These are phyloP conservation scores for Paecilomyces fulvus DNA, from an alignment of 2,329 filamentous ascomycete genomes.

Conservation along the genomic window DNA sequence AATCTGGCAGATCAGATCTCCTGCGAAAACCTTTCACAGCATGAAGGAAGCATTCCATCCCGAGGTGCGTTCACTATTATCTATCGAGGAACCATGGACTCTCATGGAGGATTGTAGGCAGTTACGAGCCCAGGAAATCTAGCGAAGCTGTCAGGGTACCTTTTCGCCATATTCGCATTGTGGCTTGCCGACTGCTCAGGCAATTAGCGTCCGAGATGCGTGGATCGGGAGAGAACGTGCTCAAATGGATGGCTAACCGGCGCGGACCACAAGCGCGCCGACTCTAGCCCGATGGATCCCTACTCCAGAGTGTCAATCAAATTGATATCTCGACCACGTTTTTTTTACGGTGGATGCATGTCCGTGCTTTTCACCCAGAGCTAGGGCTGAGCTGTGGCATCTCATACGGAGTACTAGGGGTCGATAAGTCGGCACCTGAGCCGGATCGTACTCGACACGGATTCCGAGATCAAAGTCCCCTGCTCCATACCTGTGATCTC, in stretches of 20 bases:
- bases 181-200: not conserved
- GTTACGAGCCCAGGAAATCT: not conserved
- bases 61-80: not conserved
- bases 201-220: not conserved
- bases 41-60: not conserved
- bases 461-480: conserved; percentile 26
- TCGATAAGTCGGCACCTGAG: no score
- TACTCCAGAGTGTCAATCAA: not conserved
- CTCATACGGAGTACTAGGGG: no score
- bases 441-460: no score
- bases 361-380: not conserved
- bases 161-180: not conserved
- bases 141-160: not conserved
- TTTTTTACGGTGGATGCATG: not conserved
- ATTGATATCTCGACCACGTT: not conserved
- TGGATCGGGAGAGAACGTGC: not conserved
- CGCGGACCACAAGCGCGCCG: not conserved
- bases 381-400: not conserved
- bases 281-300: not conserved
- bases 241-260: not conserved
- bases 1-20: not conserved
- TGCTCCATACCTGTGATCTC: conserved; percentile 20
- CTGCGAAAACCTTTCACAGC: not conserved
- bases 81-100: not conserved
- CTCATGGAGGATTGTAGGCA: not conserved